Evolutionary conservation across 208 protist genomes (phyloP).

Genomic region (Wallacemonas rigidus): DNA sequence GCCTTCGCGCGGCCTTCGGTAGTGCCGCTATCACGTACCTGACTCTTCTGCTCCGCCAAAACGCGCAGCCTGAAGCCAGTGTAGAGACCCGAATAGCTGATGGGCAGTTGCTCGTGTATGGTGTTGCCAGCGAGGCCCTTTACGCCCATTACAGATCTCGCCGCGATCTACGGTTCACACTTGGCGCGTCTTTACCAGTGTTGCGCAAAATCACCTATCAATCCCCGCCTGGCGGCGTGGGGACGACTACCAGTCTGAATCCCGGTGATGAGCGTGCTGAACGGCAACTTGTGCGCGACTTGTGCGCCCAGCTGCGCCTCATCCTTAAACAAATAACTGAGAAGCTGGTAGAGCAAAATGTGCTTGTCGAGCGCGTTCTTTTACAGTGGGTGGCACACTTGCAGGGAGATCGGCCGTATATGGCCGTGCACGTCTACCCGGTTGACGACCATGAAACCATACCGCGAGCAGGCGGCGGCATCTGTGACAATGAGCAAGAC

Average conservation of each 20-base stretch:
- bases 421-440: constrained; percentile 28
- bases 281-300: not conserved
- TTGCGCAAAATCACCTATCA: not conserved
- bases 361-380: not conserved
- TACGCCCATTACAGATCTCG: constrained; percentile 53
- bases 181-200: constrained; percentile 14
- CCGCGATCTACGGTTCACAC: constrained; percentile 43
- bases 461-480: constrained; percentile 3
- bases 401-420: not conserved
- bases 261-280: not conserved
- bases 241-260: too few relatives aligned
- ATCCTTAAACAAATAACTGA: not conserved
- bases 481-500: too few relatives aligned
- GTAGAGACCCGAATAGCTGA: constrained; percentile 20
- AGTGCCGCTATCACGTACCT: constrained; percentile 35
- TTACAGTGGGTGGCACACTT: constrained; percentile 4
- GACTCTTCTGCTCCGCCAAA: constrained; percentile 38
- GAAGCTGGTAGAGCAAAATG: not conserved
- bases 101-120: constrained; percentile 45
- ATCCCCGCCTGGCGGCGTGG: too few relatives aligned
- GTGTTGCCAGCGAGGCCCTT: constrained; percentile 34
- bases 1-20: constrained; percentile 14
- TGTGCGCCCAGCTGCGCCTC: not conserved
- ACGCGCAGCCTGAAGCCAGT: not conserved
- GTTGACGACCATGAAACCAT: constrained; percentile 16